Evolutionary conservation across 2,329 filamentous ascomycete genomes (phyloP).

Genomic region (Monascus ruber): DNA sequence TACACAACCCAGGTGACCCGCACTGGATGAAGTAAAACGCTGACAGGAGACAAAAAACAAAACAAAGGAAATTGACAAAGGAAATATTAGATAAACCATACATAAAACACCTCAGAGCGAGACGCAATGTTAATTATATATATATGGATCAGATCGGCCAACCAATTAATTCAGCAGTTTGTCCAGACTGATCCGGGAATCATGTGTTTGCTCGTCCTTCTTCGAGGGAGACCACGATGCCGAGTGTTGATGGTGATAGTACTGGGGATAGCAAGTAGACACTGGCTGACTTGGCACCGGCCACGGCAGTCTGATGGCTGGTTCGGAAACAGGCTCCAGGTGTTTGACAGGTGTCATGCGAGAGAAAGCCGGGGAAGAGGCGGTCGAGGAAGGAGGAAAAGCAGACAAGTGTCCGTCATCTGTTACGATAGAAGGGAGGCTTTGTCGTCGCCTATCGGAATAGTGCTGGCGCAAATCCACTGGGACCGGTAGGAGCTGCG

Average conservation of each 20-base stretch:
- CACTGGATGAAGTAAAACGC: too few species aligned
- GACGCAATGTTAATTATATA: too few species aligned
- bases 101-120: too few species aligned
- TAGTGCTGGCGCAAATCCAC: conserved; percentile 34
- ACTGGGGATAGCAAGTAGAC: too few species aligned
- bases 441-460: conserved; percentile 21
- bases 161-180: conserved; percentile 27
- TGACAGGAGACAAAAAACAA: too few species aligned
- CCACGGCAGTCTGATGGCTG: conserved; percentile 16
- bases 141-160: conserved; percentile 3
- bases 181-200: conserved; percentile 29
- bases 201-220: conserved; percentile 15
- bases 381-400: conserved; percentile 13
- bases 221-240: conserved; percentile 11
- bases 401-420: too few species aligned
- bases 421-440: conserved; percentile 9
- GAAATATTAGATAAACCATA: too few species aligned
- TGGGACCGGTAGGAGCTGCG: conserved; percentile 28
- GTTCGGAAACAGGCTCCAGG: conserved; percentile 15
- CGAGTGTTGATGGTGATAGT: conserved; percentile 15
- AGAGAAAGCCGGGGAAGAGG: conserved; percentile 10
- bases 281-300: too few species aligned
- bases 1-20: too few species aligned
- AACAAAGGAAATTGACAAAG: too few species aligned
- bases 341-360: conserved; percentile 8